Evolutionary conservation across 1,284 basidiomycete genomes (phyloP), one percentile per base, ranked within the genome.

Genomic region (Sutorius eximius): DNA sequence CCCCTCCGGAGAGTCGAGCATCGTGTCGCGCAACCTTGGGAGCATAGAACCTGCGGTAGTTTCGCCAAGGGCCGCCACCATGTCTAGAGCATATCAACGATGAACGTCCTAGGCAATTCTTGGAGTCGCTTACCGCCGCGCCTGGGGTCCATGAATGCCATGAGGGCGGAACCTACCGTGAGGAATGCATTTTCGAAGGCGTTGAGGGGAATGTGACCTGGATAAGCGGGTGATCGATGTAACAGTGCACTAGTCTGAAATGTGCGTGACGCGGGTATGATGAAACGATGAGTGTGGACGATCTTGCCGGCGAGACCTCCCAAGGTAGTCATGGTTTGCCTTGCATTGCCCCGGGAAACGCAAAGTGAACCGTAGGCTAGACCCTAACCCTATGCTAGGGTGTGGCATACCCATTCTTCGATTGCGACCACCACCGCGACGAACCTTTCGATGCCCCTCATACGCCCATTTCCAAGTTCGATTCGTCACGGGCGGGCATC

Each of bases 31-130:
- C 49, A 98, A 75, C 40, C 82, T 79, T 3, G 89, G 84, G n/a
- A 99, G 80, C 58, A 88, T 87, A 0, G 87, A 83, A 3, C 90
- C 87, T 9, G 93, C 90, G 0, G 93, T 94, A 0, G 92, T 92
- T 73, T 98, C 95, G 24, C 90, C 92, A 10, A 97, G 80, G 8
- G 91, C 89, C 20, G 95, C 95, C 42, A 98, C 84, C 87, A 98
- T 93, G 71, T 98, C 95, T 94, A 64, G 34, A 58, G 49, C 2
- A 7, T 41, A 29, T 53, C 48, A 60, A 42, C 37, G 42, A 16
- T 33, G 18, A 34, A 30, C 32, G 8, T 43, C 18, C n/a, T 30
- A n/a, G 43, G 30, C 5, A 11, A 50, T 51, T 30, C 48, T 43
- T 40, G 22, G 36, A 44, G 15, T 12, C 5, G 73, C 89, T 72